Evolutionary conservation across 441 rosid species (phyloP), one percentile per base, ranked within the genome.

Genomic region (Populus hybrid): DNA sequence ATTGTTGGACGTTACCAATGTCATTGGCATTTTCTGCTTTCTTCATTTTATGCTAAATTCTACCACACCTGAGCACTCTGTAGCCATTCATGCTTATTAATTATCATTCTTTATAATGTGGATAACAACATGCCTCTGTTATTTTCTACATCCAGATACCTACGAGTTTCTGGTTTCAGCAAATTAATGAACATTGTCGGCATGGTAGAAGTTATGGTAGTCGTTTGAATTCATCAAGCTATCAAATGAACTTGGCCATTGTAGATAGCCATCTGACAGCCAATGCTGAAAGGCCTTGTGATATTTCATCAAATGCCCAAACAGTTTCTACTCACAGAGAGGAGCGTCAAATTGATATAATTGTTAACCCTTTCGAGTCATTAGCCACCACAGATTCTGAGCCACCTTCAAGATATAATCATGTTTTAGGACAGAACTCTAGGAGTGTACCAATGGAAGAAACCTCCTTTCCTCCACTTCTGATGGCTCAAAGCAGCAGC

Each of bases 401-500:
- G 77, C 59, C 82, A 69, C 78, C 97, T 80, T 81, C 92, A 50
- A 89, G 93, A 66, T 87, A 88, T 40, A 90, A 73, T 77, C 88
- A 87, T 77, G 93, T 90, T 53, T 80, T 87, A 80, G 89, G 82
- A 35, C 75, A 74, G 74, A 82, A 45, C 68, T 73, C 84, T 85
- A 84, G 70, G 80, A 79, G 74, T 72, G 23, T 45, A 79, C 79
- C 76, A 85, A 89, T 90, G 75, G 84, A 78, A 80, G 93, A 89
- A 81, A 87, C 95, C 76, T 86, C 95, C 33, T 93, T 93, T 84
- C 98, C 98, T 76, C 92, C 97, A 40, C 91, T 93, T 6, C 76
- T 80, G 20, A 14, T 68, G 63, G 85, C 79, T 29, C 77, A 85
- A 18, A 78, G 84, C 74, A 71, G 88, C 74, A 87, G 81, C 75